Evolutionary conservation across 352 stramenopile species (phyloP), one percentile per base, ranked within the genome.

Genomic region (Phytophthora rubi): DNA sequence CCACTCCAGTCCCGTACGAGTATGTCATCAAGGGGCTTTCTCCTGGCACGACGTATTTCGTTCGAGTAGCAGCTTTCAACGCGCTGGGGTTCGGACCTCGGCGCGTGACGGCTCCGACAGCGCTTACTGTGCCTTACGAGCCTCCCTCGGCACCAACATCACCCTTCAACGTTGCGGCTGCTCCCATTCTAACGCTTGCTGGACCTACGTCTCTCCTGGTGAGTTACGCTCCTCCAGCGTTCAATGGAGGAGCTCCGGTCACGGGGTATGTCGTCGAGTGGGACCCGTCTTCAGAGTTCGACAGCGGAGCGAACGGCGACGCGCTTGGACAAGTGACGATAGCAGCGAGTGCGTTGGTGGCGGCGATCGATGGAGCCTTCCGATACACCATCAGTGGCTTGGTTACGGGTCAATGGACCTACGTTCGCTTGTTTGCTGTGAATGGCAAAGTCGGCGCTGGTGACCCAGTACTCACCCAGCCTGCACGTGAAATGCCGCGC

Each of bases 261-360:
- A 98, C 89, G 5, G 79, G 85, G 4, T 98, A 97, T 74, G 83
- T 85, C 52, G 90, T 99, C 58, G 93, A 98, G 69, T 97, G 95
- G 80, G 95, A 99, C 52, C 72, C 80, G 0, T 84, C 76, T 53
- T 48, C 80, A 4, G 69, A 77, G 6, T 98, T 98, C 60, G 81
- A 96, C 39, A 93, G 76, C 33, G 87, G 85, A 2, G 48, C 49
- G 0, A 88, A 85, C 10, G 86, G 85, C 8, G 79, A 91, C 53
- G 75, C 87, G 0, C 68, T 94, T 2, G 79, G 72, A 0, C 73
- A 89, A 56, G 62, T 64, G 2, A 73, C 88, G 2, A 18, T 88
- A 0, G 12, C 35, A 1, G 69, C 48, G n/a, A 73, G 47, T 58
- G 53, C 7, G 62, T 69, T 16, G 35, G 47, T 63, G 67, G 72